Base-by-base conservation (phyloP, 1,139 yeast species). In the Lodderomyces pseudojiufengensis region DNA sequence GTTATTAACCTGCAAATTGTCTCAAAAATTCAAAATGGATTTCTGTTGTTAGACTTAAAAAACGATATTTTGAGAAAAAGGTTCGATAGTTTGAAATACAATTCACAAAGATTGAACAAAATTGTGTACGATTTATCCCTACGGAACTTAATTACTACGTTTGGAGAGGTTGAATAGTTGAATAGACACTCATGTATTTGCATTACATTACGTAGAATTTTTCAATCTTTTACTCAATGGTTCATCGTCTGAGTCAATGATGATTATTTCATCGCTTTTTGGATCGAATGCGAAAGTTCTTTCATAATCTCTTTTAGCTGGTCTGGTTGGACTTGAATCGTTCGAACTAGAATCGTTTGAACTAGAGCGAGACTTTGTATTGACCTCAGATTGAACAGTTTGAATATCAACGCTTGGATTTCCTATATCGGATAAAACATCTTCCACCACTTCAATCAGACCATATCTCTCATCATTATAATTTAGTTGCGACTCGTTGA, bases 1-100 rank as follows among this genome's bases (percentile, higher is more conserved):
- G 34, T 54, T 23, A 36, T 58, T 13, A 60, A 60, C 40, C 53
- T 51, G 43, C 50, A 55, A 37, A 37, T 57, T n/a, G 49, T 57
- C 13, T 43, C 56, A 8, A 55, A 51, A 27, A 46, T 58, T 29
- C 62, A 56, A 38, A 45, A 37, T 13, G 65, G 63, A 5, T 60
- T 57, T 40, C 59, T 55, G 40, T 46, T 52, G 36, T 48, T 60
- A 43, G 65, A 60, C 40, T 54, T 60, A 41, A 59, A 59, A 38
- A 60, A 60, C 35, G 65, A 59, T 32, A 44, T 36, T 11, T 40
- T 60, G 16, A 48, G 65, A 38, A 52, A 61, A 36, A 57, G 50
- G 35, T 59, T 47, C 36, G 65, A 60, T 32, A 61, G 61, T 8
- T 49, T 60, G 44, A 60, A 60, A 46, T 60, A 60, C 38, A 54